Percentiles rank a stretch among this genome's conserved stretches.
Conservation (phyloP, 805 yeast species). For the Myxozyma mucilagina region DNA sequence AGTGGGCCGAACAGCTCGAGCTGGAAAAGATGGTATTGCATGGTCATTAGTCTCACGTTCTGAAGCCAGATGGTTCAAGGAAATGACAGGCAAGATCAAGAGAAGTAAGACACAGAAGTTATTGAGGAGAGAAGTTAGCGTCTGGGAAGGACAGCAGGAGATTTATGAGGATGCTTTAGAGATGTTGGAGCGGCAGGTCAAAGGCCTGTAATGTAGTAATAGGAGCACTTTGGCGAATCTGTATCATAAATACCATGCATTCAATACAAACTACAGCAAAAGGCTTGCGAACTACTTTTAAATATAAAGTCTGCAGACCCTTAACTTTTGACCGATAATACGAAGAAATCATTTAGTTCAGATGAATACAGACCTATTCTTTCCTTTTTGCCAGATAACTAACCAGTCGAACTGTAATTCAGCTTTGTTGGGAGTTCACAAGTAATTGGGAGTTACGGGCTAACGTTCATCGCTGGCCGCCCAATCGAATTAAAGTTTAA, state of each 20-base stretch:
- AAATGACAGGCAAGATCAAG: constrained; percentile 31
- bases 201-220: constrained; percentile 1
- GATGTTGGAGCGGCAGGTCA: constrained; percentile 47
- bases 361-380: too few species aligned
- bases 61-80: constrained; percentile 56
- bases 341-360: too few species aligned
- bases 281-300: neutral
- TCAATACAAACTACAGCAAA: neutral
- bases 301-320: too few species aligned
- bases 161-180: constrained; percentile 50
- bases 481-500: too few species aligned
- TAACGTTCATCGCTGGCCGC: too few species aligned
- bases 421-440: too few species aligned
- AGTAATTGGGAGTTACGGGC: too few species aligned
- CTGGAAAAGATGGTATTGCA: constrained; percentile 75
- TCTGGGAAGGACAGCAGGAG: constrained; percentile 44
- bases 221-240: neutral
- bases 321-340: too few species aligned
- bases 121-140: constrained; percentile 32
- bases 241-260: neutral
- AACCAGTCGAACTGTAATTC: too few species aligned
- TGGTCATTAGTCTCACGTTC: constrained; percentile 76
- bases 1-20: constrained; percentile 97
- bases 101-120: constrained; percentile 35
- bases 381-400: too few species aligned